A percentile compares a stretch with the other conserved stretches of the same genome.
Evolutionary conservation across 768 basidiomycete genomes (phyloP).

Genomic region (Pulveroboletus sp.): DNA sequence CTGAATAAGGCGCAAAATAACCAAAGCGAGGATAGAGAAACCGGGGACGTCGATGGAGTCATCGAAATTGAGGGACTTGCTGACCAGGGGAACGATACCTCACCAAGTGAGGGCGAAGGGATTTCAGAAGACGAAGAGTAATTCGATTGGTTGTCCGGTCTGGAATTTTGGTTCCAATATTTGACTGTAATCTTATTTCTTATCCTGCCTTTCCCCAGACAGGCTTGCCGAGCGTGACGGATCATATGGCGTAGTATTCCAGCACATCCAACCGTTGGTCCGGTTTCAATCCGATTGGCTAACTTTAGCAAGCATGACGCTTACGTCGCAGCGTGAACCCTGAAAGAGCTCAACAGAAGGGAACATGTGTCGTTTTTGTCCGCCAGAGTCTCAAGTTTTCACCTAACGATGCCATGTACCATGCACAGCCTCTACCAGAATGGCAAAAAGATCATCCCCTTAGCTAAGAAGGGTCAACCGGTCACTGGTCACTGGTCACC

Average conservation of each 20-base stretch:
- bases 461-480: slow-evolving; percentile 9
- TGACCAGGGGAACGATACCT: slow-evolving; percentile 25
- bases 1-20: slow-evolving; percentile 68
- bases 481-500: too few species aligned
- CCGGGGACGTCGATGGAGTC: slow-evolving; percentile 35
- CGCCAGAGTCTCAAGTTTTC: not conserved
- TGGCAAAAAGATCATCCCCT: slow-evolving; percentile 16
- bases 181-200: slow-evolving; percentile 20
- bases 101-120: slow-evolving; percentile 24
- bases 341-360: slow-evolving; percentile 3
- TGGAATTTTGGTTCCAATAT: slow-evolving; percentile 33
- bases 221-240: slow-evolving; percentile 18
- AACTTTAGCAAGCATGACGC: slow-evolving; percentile 3
- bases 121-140: slow-evolving; percentile 31
- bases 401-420: not conserved
- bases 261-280: too few species aligned
- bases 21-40: slow-evolving; percentile 44
- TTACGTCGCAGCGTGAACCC: slow-evolving; percentile 5
- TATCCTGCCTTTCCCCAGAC: slow-evolving; percentile 15
- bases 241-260: slow-evolving; percentile 15
- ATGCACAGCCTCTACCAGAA: slow-evolving; percentile 21
- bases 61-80: slow-evolving; percentile 62
- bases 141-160: slow-evolving; percentile 24
- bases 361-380: not conserved
- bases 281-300: slow-evolving; percentile 1